Evolutionary conservation across 2,329 filamentous ascomycete species (phyloP).

Genomic region (Penicillium corylophilum): DNA sequence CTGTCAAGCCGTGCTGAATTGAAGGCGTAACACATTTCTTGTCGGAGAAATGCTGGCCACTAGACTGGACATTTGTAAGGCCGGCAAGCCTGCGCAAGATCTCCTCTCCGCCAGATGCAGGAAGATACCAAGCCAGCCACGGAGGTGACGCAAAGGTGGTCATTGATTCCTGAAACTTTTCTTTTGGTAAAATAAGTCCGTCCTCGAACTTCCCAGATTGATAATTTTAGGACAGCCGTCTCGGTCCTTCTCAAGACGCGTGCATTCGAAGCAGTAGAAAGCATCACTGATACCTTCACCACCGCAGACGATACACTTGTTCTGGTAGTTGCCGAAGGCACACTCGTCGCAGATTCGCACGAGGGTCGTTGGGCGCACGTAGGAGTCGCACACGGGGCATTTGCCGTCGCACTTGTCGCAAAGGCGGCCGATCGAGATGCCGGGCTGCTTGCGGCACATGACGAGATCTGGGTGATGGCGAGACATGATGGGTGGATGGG

Average conservation of each 20-base stretch:
- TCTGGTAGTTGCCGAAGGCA: constrained; percentile 99
- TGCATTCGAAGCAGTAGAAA: constrained; percentile 99
- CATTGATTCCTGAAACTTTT: constrained; percentile 55
- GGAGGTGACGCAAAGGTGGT: constrained; percentile 15
- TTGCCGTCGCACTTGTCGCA: constrained; percentile 99
- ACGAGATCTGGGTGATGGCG: constrained; percentile 97
- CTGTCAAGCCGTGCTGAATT: background rate
- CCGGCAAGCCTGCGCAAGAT: constrained; percentile 4
- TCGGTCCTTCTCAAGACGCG: constrained; percentile 90
- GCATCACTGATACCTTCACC: constrained; percentile 97
- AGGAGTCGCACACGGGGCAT: constrained; percentile 97
- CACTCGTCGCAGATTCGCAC: constrained; percentile 99
- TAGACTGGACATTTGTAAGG: constrained; percentile 4
- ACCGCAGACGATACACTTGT: constrained; percentile 98
- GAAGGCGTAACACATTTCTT: constrained; percentile 1
- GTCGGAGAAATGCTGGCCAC: background rate
- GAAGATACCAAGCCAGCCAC: constrained; percentile 9
- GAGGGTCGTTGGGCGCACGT: constrained; percentile 95
- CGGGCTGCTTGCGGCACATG: constrained; percentile 98
- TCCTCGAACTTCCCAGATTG: constrained; percentile 91
- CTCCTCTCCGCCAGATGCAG: constrained; percentile 5
- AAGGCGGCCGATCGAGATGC: constrained; percentile 95
- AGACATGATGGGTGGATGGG: constrained; percentile 62
- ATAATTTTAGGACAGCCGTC: constrained; percentile 99
- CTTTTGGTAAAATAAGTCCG: constrained; percentile 81